Conservation (phyloP, 1,139 yeast genomes). For the Trichomonascaceae sp. region DNA sequence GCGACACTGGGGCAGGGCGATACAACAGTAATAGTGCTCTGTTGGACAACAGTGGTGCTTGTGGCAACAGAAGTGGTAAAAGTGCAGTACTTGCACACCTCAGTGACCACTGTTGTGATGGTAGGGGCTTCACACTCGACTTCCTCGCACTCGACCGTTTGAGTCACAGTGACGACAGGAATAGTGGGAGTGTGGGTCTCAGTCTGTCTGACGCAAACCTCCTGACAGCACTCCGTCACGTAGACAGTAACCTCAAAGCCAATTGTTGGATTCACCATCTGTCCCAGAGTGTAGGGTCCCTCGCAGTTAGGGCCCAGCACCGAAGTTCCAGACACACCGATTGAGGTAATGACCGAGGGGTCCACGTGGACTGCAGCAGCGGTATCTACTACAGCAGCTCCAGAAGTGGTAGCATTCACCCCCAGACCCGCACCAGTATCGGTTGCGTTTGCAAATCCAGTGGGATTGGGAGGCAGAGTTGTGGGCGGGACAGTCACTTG, state of each 20-base stretch:
- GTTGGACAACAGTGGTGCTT: slow-evolving; percentile 2
- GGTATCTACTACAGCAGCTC: too few species aligned
- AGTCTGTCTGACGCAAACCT: slow-evolving; percentile 7
- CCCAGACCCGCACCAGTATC: too few species aligned
- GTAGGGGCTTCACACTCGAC: not conserved
- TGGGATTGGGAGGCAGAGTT: too few species aligned
- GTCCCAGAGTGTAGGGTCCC: slow-evolving; percentile 4
- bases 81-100: slow-evolving; percentile 10
- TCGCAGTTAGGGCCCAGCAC: slow-evolving; percentile 2
- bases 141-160: slow-evolving; percentile 2
- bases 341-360: not conserved
- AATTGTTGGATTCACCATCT: slow-evolving; percentile 3
- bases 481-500: too few species aligned
- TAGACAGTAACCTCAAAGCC: slow-evolving; percentile 6
- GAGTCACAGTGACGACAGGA: slow-evolving; percentile 11
- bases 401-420: too few species aligned
- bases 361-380: too few species aligned
- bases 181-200: slow-evolving; percentile 7
- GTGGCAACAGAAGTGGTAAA: slow-evolving; percentile 9
- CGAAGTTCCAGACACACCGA: slow-evolving; percentile 1
- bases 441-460: too few species aligned
- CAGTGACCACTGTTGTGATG: slow-evolving; percentile 8
- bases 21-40: slow-evolving; percentile 6
- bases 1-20: slow-evolving; percentile 5
- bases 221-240: slow-evolving; percentile 10